A percentile compares a stretch with the other conserved stretches of the same genome.
Conservation (phyloP, 2,329 filamentous ascomycete genomes). For the Monosporascus sp. region DNA sequence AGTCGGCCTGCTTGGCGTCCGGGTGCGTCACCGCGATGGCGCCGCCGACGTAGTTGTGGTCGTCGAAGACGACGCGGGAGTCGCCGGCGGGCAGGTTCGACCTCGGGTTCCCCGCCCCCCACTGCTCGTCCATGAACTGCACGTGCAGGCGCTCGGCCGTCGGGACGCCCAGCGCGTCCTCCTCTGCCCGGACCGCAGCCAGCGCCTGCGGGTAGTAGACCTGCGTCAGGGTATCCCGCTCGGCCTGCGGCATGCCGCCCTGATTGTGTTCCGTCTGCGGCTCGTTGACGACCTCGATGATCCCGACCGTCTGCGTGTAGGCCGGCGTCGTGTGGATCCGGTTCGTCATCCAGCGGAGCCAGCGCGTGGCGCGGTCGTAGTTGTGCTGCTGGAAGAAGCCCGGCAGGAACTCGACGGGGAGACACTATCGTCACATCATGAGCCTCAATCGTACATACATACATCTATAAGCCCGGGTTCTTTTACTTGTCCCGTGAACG, state of each 20-base stretch:
- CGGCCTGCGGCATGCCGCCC: slow-evolving; percentile 1
- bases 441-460: background rate
- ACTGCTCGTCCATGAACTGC: slow-evolving; percentile 30
- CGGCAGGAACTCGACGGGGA: slow-evolving; percentile 14
- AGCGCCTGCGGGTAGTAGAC: slow-evolving; percentile 39
- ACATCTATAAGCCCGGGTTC: background rate
- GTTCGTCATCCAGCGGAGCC: slow-evolving; percentile 39
- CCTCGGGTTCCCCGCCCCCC: slow-evolving; percentile 42
- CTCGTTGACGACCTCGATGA: slow-evolving; percentile 44
- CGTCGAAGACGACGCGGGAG: slow-evolving; percentile 39
- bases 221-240: slow-evolving; percentile 22
- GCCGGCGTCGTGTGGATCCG: slow-evolving; percentile 32
- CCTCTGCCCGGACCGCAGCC: slow-evolving; percentile 35
- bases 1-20: slow-evolving; percentile 33
- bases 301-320: slow-evolving; percentile 39
- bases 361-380: slow-evolving; percentile 38
- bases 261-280: slow-evolving; percentile 26
- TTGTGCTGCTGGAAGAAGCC: slow-evolving; percentile 43
- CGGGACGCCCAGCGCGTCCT: slow-evolving; percentile 30
- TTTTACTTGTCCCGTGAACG: slow-evolving; percentile 30
- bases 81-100: slow-evolving; percentile 27
- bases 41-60: slow-evolving; percentile 45
- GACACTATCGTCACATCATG: slow-evolving; percentile 2
- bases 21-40: slow-evolving; percentile 16
- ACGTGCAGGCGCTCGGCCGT: slow-evolving; percentile 37